phyloP scores from a whole-genome alignment of 2,329 filamentous ascomycete genomes.

The Scedosporium dehoogii region DNA sequence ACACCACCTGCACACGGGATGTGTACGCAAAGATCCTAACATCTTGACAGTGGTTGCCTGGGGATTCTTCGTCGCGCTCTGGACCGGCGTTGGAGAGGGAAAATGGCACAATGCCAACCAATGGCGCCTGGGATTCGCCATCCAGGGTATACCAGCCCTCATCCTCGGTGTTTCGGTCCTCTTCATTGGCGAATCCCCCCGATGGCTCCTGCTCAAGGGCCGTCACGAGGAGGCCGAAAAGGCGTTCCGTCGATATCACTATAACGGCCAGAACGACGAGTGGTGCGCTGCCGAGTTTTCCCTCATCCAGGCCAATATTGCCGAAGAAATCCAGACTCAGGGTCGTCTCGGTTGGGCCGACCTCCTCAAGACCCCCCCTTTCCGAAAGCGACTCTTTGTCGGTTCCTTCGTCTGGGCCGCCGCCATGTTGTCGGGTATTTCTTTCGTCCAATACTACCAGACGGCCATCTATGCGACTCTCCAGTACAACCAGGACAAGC shows the following conservation, averaged over 20 bases:
- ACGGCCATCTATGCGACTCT: slow-evolving; percentile 31
- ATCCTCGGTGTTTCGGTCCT: slow-evolving; percentile 32
- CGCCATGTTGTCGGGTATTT: slow-evolving; percentile 30
- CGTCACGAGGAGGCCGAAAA: slow-evolving; percentile 26
- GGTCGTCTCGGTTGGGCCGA: slow-evolving; percentile 21
- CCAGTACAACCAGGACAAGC: slow-evolving; percentile 23
- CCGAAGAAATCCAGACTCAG: slow-evolving; percentile 20
- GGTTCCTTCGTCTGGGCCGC: slow-evolving; percentile 30
- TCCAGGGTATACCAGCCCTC: slow-evolving; percentile 40
- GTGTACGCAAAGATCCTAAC: not conserved
- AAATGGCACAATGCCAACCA: slow-evolving; percentile 27
- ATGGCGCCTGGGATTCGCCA: slow-evolving; percentile 35
- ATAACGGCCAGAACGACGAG: slow-evolving; percentile 37
- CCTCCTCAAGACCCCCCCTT: slow-evolving; percentile 21
- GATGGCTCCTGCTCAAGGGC: slow-evolving; percentile 34
- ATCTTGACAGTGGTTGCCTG: slow-evolving; percentile 25
- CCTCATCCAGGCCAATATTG: slow-evolving; percentile 25
- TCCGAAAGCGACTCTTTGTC: slow-evolving; percentile 26
- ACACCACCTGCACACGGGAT: not conserved
- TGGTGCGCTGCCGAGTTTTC: slow-evolving; percentile 25
- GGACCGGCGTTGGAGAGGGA: slow-evolving; percentile 37
- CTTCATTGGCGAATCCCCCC: slow-evolving; percentile 36
- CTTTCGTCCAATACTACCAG: slow-evolving; percentile 32
- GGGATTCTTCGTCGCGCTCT: slow-evolving; percentile 44
- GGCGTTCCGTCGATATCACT: slow-evolving; percentile 39